A percentile compares a stretch with the other conserved stretches of the same genome.
These are phyloP conservation scores for Thuidium tamariscinum DNA, from an alignment of 225 moss, liverwort and hornwort genomes.

Conservation along the genomic window DNA sequence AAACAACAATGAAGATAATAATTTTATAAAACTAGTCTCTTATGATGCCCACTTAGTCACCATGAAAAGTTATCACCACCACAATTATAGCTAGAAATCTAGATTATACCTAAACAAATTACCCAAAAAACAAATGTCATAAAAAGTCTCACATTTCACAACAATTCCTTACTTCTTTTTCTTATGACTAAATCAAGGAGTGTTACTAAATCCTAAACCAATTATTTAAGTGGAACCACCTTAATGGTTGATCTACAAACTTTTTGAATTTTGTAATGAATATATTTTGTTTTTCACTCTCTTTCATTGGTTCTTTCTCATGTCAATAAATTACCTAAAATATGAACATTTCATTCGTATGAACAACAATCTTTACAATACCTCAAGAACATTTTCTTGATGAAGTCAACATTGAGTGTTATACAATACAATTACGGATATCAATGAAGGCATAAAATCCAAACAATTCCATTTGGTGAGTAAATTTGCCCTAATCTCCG, in stretches of 20 bases:
- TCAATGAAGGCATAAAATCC: background rate
- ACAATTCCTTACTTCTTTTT: background rate
- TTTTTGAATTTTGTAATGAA: background rate
- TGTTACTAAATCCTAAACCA: background rate
- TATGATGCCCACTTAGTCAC: background rate
- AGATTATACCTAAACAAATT: background rate
- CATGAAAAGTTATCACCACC: background rate
- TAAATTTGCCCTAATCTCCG: background rate
- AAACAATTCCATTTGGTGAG: accelerated
- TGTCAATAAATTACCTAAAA: accelerated
- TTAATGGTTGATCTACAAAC: too few relatives aligned
- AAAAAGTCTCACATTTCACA: background rate
- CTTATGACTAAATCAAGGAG: accelerated
- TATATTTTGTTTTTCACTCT: background rate
- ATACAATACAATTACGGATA: background rate
- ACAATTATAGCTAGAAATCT: too few relatives aligned
- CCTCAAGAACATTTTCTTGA: background rate
- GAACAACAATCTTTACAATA: background rate
- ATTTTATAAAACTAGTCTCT: background rate
- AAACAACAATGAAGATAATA: accelerated
- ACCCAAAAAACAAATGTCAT: accelerated
- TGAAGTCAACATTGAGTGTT: background rate
- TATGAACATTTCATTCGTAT: too few relatives aligned
- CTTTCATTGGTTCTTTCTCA: accelerated
- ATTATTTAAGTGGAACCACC: too few relatives aligned